Evolutionary conservation across 1,139 yeast genomes (phyloP).

Genomic region (Scheffersomyces insectosa): DNA sequence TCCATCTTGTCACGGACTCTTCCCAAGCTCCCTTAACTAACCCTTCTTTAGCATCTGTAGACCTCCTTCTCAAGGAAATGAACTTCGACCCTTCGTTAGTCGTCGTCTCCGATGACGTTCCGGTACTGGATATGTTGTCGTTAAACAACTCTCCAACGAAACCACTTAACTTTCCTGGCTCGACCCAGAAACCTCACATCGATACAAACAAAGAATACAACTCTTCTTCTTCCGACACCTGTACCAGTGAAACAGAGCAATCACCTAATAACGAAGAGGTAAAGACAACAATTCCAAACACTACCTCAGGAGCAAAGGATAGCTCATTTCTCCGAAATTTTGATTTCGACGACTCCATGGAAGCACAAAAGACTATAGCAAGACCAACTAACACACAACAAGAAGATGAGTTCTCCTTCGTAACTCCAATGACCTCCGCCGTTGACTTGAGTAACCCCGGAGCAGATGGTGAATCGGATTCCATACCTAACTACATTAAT

Average conservation of each 20-base stretch:
- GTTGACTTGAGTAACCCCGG: conserved; percentile 16
- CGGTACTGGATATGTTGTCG: conserved; percentile 11
- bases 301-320: not conserved
- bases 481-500: conserved; percentile 6
- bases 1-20: not conserved
- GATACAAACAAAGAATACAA: conserved; percentile 28
- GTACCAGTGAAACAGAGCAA: conserved; percentile 31
- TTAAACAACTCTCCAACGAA: conserved; percentile 34
- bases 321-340: conserved; percentile 30
- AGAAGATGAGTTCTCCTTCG: conserved; percentile 32
- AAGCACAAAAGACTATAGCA: conserved; percentile 15
- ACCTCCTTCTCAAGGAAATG: conserved; percentile 27
- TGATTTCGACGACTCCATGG: conserved; percentile 21
- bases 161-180: conserved; percentile 31
- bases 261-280: not conserved
- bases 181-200: conserved; percentile 6
- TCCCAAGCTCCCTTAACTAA: conserved; percentile 8
- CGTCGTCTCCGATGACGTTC: conserved; percentile 4
- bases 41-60: conserved; percentile 24
- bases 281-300: not conserved
- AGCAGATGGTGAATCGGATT: not conserved
- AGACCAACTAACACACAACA: conserved; percentile 12
- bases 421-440: conserved; percentile 29
- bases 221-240: conserved; percentile 47
- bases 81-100: conserved; percentile 15